Base-by-base conservation (phyloP, 495 filamentous ascomycete genomes). In the Aspergillus diversus region DNA sequence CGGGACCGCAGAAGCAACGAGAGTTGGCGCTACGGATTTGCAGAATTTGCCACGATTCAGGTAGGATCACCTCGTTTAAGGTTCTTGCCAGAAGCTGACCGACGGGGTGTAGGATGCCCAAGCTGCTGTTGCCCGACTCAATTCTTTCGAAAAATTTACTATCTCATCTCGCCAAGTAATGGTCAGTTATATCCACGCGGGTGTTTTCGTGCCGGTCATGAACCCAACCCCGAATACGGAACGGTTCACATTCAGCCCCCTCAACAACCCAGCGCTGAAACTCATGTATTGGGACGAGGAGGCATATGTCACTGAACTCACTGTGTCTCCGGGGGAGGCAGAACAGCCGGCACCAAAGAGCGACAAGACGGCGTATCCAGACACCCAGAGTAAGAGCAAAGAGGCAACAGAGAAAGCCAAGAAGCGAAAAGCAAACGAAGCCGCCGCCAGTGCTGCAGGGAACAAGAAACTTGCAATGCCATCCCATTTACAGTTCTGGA, bases 11-110 rank as follows among this genome's bases (percentile, higher is more conserved):
- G 81, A 51, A 89, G 80, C 17, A 86, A 92, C 59, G 89, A 93
- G 55, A 93, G 89, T 60, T 93, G 91, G 87, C 85, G 89, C 52
- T 97, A 91, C 67, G 93, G 92, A 0, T 97, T 97, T 70, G 93
- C 90, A 27, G 93, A 97, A 71, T 97, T 94, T 70, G 86, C 84
- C n/a, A 90, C 73, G 34, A 75, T 83, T 33, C 77, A 82, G 67
- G 84, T 85, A 78, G 56, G 71, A 48, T 32, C 9, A 33, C 7
- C 34, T 5, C n/a, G 7, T n/a, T 11, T 46, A n/a, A 33, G 7
- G 34, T 48, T 15, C 21, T 27, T 35, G 9, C 37, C 8, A 49
- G 7, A 42, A n/a, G 6, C 35, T 33, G 33, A 31, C 59, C 65
- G 58, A 57, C n/a, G 12, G 42, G 16, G 21, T 74, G 0, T 66